Evolutionary conservation across 495 filamentous ascomycete species (phyloP).

Genomic region (Penicillium pancosmium): DNA sequence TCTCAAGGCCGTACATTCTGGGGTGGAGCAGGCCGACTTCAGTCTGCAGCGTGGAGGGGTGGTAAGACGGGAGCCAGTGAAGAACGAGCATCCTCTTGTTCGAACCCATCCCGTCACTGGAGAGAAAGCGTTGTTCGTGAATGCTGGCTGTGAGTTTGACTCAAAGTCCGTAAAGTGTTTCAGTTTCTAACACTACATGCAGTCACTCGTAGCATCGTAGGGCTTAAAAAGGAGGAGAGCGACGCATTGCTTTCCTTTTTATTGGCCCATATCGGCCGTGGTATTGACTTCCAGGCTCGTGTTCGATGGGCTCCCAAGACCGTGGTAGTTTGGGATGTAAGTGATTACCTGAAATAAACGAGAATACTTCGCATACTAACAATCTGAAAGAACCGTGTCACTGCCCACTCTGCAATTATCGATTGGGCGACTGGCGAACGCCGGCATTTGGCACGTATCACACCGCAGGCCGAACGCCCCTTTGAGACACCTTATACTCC

Average conservation of each 20-base stretch:
- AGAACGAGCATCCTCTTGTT: conserved; percentile 71
- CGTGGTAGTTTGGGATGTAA: conserved; percentile 80
- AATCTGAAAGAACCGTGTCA: conserved; percentile 65
- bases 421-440: conserved; percentile 77
- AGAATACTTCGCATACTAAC: conserved; percentile 8
- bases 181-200: background rate
- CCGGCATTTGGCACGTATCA: conserved; percentile 79
- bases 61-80: conserved; percentile 70
- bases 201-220: conserved; percentile 74
- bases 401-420: conserved; percentile 73
- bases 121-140: conserved; percentile 81
- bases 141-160: conserved; percentile 69
- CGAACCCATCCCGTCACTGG: conserved; percentile 81
- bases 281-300: conserved; percentile 76
- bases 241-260: conserved; percentile 78
- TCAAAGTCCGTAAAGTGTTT: background rate
- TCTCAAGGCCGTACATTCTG: conserved; percentile 75
- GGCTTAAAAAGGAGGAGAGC: conserved; percentile 76
- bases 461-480: conserved; percentile 71
- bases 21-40: conserved; percentile 66
- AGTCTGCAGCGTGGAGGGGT: conserved; percentile 59
- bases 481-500: conserved; percentile 28
- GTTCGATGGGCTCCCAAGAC: conserved; percentile 74
- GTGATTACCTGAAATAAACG: conserved; percentile 10
- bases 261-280: conserved; percentile 72